A percentile compares a stretch with the other conserved stretches of the same genome.
Evolutionary conservation across 345 rosid species (phyloP).

Genomic region (Kandelia obovata): DNA sequence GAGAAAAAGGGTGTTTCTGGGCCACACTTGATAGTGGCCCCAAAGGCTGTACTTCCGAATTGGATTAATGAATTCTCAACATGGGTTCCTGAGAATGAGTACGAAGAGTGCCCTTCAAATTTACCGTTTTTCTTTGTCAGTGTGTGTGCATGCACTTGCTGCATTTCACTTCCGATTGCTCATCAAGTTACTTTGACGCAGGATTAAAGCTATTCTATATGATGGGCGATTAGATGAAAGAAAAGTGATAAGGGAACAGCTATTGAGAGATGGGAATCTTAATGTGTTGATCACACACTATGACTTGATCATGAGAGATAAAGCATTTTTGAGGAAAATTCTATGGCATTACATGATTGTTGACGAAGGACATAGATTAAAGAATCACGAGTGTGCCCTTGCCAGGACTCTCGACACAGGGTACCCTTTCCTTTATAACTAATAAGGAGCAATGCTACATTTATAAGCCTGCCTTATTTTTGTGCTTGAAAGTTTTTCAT

Average conservation of each 20-base stretch:
- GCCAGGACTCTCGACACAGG: constrained; percentile 78
- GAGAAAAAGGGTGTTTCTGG: constrained; percentile 83
- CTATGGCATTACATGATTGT: constrained; percentile 92
- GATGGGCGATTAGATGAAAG: constrained; percentile 98
- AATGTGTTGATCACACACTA: constrained; percentile 91
- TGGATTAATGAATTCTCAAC: constrained; percentile 93
- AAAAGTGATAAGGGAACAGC: constrained; percentile 76
- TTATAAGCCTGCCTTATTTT: constrained; percentile 4
- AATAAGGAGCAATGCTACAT: background rate
- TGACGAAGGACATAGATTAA: constrained; percentile 98
- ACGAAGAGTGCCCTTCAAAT: constrained; percentile 3
- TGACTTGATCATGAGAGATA: constrained; percentile 98
- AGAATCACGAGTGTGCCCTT: constrained; percentile 94
- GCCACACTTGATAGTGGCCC: constrained; percentile 98
- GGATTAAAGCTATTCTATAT: constrained; percentile 86
- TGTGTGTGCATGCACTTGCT: background rate
- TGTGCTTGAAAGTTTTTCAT: background rate
- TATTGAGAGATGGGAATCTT: constrained; percentile 61
- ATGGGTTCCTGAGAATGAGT: constrained; percentile 82
- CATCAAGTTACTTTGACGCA: constrained; percentile 34
- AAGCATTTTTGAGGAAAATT: constrained; percentile 85
- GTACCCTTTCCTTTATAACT: constrained; percentile 32
- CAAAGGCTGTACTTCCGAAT: constrained; percentile 97
- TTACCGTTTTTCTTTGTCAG: constrained; percentile 5
- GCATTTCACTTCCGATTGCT: constrained; percentile 15